Base-by-base conservation (phyloP, 768 basidiomycete species). In the Lentinula edodes region DNA sequence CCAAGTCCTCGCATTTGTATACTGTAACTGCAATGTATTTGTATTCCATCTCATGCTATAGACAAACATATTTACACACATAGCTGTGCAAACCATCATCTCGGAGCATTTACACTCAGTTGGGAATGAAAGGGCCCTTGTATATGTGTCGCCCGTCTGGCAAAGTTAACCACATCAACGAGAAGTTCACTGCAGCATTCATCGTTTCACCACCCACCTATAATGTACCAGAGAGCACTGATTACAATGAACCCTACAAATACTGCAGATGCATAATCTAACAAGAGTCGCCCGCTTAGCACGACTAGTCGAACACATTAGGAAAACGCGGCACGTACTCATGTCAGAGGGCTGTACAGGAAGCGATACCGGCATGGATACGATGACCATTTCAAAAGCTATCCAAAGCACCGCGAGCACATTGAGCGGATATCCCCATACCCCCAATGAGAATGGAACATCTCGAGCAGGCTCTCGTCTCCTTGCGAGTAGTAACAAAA, bases 361-460 rank as follows among this genome's bases (percentile, higher is more conserved):
- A 5, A 43, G n/a, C n/a, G 41, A 20, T 43, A 32, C 55, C 41
- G 55, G 39, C 55, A 56, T 43, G 9, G 39, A 56, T 23, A 43
- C 55, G 18, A 56, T 42, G 13, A 41, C 36, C 35, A 38, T 56
- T 23, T 56, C 39, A 18, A 56, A 56, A 15, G 5, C 53, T 10
- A 82, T 41, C 59, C 59, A 60, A 28, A 59, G 13, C 9, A 88
- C 76, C 4, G 85, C 82, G 16, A 80, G 66, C 9, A 69, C 66
- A 69, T 89, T 88, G 7, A 85, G 72, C 45, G 71, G 23, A 35
- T 62, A 68, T 0, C 86, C 86, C 61, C 73, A 71, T 28, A 66
- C 72, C 0, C 84, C 86, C 7, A 85, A 68, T 28, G 65, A 70
- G 65, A 79, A 88, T 3, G 82, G 82, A 3, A 87, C 83, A 53